Evolutionary conservation across 805 yeast genomes (phyloP).

Genomic region (Candida caryicola): DNA sequence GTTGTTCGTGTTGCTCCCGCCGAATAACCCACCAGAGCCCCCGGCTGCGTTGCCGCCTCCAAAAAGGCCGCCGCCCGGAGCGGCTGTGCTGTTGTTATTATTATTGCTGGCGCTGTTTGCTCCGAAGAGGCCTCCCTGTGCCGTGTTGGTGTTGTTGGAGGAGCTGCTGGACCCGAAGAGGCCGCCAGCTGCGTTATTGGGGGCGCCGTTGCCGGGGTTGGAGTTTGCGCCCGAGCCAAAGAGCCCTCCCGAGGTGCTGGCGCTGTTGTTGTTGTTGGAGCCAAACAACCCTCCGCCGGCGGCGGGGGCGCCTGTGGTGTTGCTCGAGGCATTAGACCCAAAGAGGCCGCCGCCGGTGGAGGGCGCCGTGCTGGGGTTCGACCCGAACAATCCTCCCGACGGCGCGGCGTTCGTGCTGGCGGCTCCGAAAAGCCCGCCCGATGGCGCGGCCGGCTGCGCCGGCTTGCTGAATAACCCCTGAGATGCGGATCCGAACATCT

Average conservation of each 20-base stretch:
- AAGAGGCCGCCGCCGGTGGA: conserved; percentile 11
- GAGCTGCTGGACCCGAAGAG: conserved; percentile 6
- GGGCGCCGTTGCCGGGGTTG: not conserved
- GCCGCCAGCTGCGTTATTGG: conserved; percentile 5
- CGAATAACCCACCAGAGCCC: conserved; percentile 10
- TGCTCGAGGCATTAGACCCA: conserved; percentile 9
- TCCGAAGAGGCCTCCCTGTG: conserved; percentile 9
- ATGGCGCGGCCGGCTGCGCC: conserved; percentile 4
- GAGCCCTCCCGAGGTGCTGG: conserved; percentile 6
- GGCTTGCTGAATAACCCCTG: conserved; percentile 10
- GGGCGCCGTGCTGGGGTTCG: conserved; percentile 7
- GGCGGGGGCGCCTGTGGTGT: conserved; percentile 6
- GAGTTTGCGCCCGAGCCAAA: conserved; percentile 1
- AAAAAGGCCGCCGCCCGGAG: conserved; percentile 7
- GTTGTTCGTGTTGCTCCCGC: conserved; percentile 9
- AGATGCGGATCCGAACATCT: conserved; percentile 6
- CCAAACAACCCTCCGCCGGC: conserved; percentile 31
- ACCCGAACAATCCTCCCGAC: too few species aligned
- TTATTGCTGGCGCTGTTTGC: conserved; percentile 7
- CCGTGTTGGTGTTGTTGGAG: not conserved
- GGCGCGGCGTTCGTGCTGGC: conserved; percentile 10
- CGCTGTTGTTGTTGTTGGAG: conserved; percentile 6
- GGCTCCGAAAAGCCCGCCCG: conserved; percentile 34
- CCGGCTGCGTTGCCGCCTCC: conserved; percentile 5
- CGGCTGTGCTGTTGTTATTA: not conserved